Evolutionary conservation across 2,329 filamentous ascomycete genomes (phyloP), one percentile per base, ranked within the genome.

Genomic region (Cladobotryum protrusum): DNA sequence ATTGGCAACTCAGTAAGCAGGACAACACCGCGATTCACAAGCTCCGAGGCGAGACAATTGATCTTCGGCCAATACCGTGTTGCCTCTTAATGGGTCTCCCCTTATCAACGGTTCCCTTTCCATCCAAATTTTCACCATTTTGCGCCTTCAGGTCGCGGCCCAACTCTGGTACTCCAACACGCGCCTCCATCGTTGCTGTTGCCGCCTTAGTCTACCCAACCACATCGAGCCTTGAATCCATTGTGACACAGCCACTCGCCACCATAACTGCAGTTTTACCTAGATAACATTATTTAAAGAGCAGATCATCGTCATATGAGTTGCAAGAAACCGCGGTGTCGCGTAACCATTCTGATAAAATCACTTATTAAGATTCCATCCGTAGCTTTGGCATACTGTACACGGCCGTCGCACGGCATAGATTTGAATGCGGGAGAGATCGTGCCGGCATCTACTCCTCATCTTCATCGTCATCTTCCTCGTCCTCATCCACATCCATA

Each of bases 401-500:
- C 62, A 64, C 58, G 56, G 56, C 58, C 59, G 52, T 57, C 50
- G 49, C 50, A 40, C 56, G 55, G 49, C 54, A 51, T 49, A 46
- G 45, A 47, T 51, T 50, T 50, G 52, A 52, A 18, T 36, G 6
- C 53, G 52, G 54, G 53, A 41, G 12, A 39, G 35, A 34, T 46
- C 48, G 40, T 39, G 19, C 48, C 51, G 39, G 43, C 48, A 24
- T 40, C 41, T 50, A 52, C 47, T 67, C 67, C 42, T 68, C 63
- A 34, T 73, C 71, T 15, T 84, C 80, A 34, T 85, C 84, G 19
- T 86, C 85, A 11, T 88, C 86, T 18, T 91, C 89, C 41, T 93
- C 89, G 1, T 91, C 88, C 43, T 88, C 86, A 67, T 96, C 91
- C 63, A 96, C 89, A 50, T 97, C 93, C 88, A 93, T 95, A 5